Conservation (phyloP, 345 rosid genomes). For the Mallotus nudiflorus region DNA sequence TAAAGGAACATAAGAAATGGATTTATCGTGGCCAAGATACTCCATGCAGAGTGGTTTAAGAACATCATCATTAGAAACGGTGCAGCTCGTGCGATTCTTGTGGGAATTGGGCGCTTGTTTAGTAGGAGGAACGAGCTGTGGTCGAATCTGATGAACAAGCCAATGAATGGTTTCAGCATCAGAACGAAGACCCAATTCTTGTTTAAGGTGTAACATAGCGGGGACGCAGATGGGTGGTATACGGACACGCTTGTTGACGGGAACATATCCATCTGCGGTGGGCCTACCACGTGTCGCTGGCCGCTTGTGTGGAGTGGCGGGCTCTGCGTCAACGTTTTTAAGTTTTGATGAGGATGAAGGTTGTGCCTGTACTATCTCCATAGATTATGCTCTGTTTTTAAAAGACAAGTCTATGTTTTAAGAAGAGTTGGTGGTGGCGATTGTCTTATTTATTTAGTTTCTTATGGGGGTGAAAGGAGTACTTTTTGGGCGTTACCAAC, state of each 20-base stretch:
- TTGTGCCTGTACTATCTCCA: background rate
- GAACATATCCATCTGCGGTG: background rate
- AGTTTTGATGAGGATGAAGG: background rate
- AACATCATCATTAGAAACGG: background rate
- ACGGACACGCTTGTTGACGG: constrained; percentile 6
- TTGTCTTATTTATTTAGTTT: too few species aligned
- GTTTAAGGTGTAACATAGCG: constrained; percentile 8
- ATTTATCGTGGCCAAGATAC: background rate
- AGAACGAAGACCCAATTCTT: constrained; percentile 16
- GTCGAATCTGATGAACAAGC: constrained; percentile 26
- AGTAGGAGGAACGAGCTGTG: constrained; percentile 12
- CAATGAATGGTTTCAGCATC: constrained; percentile 10
- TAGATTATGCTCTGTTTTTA: background rate
- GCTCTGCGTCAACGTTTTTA: background rate
- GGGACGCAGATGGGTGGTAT: constrained; percentile 9
- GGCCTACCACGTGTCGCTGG: too few species aligned
- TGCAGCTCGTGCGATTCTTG: background rate
- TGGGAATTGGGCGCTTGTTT: background rate
- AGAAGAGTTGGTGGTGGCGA: too few species aligned
- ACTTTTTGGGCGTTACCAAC: too few species aligned
- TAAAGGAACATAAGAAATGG: background rate
- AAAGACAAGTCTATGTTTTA: too few species aligned
- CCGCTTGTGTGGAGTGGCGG: background rate
- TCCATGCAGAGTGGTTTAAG: constrained; percentile 17
- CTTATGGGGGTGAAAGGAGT: too few species aligned